Base-by-base conservation (phyloP, 768 basidiomycete genomes). In the Fomitopsis pulvina region DNA sequence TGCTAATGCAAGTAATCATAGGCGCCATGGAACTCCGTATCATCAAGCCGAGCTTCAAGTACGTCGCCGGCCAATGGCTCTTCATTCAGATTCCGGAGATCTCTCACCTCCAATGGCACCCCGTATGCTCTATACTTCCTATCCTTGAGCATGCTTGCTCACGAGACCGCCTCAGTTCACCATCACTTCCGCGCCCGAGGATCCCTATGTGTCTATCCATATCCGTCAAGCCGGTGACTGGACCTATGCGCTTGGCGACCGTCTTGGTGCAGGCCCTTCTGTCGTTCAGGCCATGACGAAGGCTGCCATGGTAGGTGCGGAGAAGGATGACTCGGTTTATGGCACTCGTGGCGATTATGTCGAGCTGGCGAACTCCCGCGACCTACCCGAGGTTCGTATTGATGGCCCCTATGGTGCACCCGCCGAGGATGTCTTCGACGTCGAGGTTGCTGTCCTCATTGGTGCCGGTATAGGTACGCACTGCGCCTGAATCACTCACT, bases 401-500 rank as follows among this genome's bases (percentile, higher is more conserved):
- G 92, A 94, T 59, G 93, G 93, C 11, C 92, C 93, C 0, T 96
- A 89, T 58, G 93, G 93, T 55, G 90, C 93, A 16, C 92, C 92
- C 0, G 85, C 93, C 29, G 92, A 94, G 65, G 92, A 92, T 60
- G 88, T 92, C 32, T 93, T 92, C 63, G 76, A 79, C 26, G 79
- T 77, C 52, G 86, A 93, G 63, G 90, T 93, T 42, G 92, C 91
- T 34, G 75, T 97, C n/a, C 75, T 97, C 48, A 78, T 97, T 54
- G 92, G 92, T 54, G 92, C 90, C 53, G 93, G 93, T 70, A 96
- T 97, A 57, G 93, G 92, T 85, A 55, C 54, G 78, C 62, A 27
- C 21, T 3, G n/a, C n/a, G n/a, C n/a, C n/a, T n/a, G n/a, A n/a
- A n/a, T n/a, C n/a, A n/a, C n/a, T n/a, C 8, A 30, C 7, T 30